Evolutionary conservation across 2,329 filamentous ascomycete genomes (phyloP), one percentile per base, ranked within the genome.

Genomic region (Fusarium sp.): DNA sequence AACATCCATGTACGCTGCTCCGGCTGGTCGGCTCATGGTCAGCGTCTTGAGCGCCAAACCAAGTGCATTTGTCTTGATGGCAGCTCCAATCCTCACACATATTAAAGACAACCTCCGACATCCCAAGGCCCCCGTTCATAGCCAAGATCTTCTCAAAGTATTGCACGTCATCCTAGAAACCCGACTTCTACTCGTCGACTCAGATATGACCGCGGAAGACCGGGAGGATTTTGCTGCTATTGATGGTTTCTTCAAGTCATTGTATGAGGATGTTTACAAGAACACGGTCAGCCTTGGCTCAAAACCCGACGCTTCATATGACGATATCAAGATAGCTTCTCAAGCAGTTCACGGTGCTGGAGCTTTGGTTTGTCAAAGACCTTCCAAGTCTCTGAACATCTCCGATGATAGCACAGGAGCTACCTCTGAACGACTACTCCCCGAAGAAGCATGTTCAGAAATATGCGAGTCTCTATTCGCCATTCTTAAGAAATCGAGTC

Each of bases 11-110:
- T 87, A 86, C 60, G 78, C 82, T 1, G 79, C 80, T 29, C 76
- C 80, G 7, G 82, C 84, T 8, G 84, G 84, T 6, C 78, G 83
- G 35, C 74, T 87, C 7, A 72, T 86, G 8, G 78, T 83, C 52
- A 81, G 81, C 46, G 78, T 85, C 5, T 71, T 83, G 50, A 83
- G 80, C 36, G 80, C 83, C 12, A 82, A 77, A 31, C 71, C 77
- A 5, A 72, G 75, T 24, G 79, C 82, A 1, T 87, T 86, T 63
- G 75, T 79, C 7, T 72, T 82, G 32, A 78, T 80, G 67, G 76
- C 80, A 3, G 75, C 80, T 3, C 79, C 81, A 2, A 74, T 77
- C 10, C 76, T 85, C 34, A 75, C 83, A 5, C 78, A 83, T 28
- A 75, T 85, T 31, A 81, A 81, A 54, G 79, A 80, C 48, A 82